Base-by-base conservation (phyloP, 106 monocot genomes). In the Hemerocallis citrina region DNA sequence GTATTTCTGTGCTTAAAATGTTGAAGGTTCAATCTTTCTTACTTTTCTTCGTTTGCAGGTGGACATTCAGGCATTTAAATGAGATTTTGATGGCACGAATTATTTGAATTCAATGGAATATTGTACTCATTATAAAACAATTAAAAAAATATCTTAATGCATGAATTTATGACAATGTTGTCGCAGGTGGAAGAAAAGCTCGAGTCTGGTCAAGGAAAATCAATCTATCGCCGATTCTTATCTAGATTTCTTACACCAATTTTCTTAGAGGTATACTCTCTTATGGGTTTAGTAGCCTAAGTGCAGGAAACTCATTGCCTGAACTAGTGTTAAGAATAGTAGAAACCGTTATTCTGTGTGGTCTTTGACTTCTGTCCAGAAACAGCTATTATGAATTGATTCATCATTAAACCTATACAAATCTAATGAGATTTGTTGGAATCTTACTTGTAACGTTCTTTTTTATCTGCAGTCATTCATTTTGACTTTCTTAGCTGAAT, bases 241-340 rank as follows among this genome's bases (percentile, higher is more conserved):
- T 81, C 91, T 12, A 81, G 96, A 82, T 98, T 98, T 72, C 81
- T 78, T 58, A 98, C 96, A 23, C 96, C 96, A 58, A 98, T 98
- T 52, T 98, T 98, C 41, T 66, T 98, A 42, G 96, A 98, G 96
- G 91, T 91, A 61, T 39, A 15, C 1, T 59, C 6, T 14, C 59
- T 59, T 59, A 39, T 40, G 2, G 25, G 16, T 25, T 25, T 50
- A 11, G 50, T 11, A 25, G 10, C 50, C 1, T 50, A 3, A 22
- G 21, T 7, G 47, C 8, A 13, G 7, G 10, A 47, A 47, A 4
- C 3, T 47, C 47, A 47, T 17, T 6, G n/a, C 13, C 47, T 19
- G 23, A 47, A 50, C 23, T 15, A 15, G 0, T 21, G 7, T 22
- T 47, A 22, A 47, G 21, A 47, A 28, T 11, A 25, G 0, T 13